phyloP scores from a whole-genome alignment of 2,329 filamentous ascomycete genomes.

The Amylocarpus encephaloides region DNA sequence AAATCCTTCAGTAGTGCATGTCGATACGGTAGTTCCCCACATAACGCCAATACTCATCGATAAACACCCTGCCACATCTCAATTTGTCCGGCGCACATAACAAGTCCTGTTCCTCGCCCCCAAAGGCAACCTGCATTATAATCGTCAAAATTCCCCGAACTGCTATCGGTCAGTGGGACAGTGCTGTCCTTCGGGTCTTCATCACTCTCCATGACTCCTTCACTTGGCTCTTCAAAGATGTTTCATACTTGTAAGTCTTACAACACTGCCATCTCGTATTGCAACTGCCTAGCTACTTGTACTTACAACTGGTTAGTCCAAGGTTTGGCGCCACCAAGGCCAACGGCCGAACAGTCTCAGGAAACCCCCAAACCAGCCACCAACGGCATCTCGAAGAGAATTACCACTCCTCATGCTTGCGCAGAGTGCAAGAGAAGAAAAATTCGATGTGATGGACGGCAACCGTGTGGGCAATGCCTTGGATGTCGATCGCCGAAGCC shows the following conservation, averaged over 20 bases:
- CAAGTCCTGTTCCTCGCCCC: slow-evolving; percentile 6
- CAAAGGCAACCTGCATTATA: slow-evolving; percentile 1
- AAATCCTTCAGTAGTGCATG: slow-evolving; percentile 4
- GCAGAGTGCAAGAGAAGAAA: slow-evolving; percentile 75
- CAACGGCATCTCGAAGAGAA: slow-evolving; percentile 41
- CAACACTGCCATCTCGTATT: background rate
- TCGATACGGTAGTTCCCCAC: background rate
- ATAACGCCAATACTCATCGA: slow-evolving; percentile 1
- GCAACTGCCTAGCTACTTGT: background rate
- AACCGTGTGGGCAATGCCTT: slow-evolving; percentile 76
- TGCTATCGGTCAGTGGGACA: slow-evolving; percentile 3
- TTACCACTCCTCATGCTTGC: slow-evolving; percentile 58
- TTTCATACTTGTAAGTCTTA: slow-evolving; percentile 31
- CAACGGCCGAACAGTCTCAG: slow-evolving; percentile 23
- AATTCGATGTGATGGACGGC: slow-evolving; percentile 75
- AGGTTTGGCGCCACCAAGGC: slow-evolving; percentile 28
- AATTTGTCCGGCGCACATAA: slow-evolving; percentile 6
- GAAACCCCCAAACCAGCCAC: slow-evolving; percentile 28
- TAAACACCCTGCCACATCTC: slow-evolving; percentile 3
- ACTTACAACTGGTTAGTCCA: slow-evolving; percentile 22
- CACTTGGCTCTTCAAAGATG: slow-evolving; percentile 27
- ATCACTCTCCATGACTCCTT: slow-evolving; percentile 25
- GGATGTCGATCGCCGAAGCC: slow-evolving; percentile 74
- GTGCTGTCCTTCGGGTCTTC: slow-evolving; percentile 2
- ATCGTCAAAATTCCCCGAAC: slow-evolving; percentile 6